Conservation (phyloP, 352 stramenopile genomes). For the Phytopythium chamaehyphon region DNA sequence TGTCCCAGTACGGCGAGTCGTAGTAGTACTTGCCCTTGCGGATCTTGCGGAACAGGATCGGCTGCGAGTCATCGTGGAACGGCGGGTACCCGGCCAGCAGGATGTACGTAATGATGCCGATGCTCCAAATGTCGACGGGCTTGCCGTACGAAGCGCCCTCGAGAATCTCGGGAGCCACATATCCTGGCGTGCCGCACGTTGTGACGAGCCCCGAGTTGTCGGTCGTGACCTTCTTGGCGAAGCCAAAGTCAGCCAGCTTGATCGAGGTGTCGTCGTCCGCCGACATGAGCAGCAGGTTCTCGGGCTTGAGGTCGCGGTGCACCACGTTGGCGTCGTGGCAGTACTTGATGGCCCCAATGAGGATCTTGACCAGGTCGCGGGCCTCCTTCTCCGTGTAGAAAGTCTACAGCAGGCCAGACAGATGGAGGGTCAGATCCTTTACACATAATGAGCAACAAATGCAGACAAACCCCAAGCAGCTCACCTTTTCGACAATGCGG, state of each 20-base stretch:
- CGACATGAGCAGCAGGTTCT: constrained; percentile 86
- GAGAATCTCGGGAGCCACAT: constrained; percentile 84
- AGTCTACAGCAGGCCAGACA: constrained; percentile 14
- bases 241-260: constrained; percentile 92
- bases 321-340: constrained; percentile 87
- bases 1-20: constrained; percentile 88
- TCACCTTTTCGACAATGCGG: constrained; percentile 81
- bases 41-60: constrained; percentile 89
- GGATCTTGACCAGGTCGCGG: constrained; percentile 76
- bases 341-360: constrained; percentile 81
- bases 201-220: constrained; percentile 61
- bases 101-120: constrained; percentile 89
- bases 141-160: constrained; percentile 78
- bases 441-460: background rate
- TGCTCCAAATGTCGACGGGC: constrained; percentile 84
- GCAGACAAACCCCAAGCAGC: background rate
- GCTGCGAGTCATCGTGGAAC: constrained; percentile 94
- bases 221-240: constrained; percentile 83
- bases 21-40: constrained; percentile 84
- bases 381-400: constrained; percentile 87
- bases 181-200: constrained; percentile 72
- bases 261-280: constrained; percentile 85
- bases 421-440: constrained; percentile 2
- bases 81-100: constrained; percentile 81
- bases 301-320: constrained; percentile 77